Evolutionary conservation across 1,284 basidiomycete species (phyloP), one percentile per base, ranked within the genome.

Genomic region (Leccinum fallax): DNA sequence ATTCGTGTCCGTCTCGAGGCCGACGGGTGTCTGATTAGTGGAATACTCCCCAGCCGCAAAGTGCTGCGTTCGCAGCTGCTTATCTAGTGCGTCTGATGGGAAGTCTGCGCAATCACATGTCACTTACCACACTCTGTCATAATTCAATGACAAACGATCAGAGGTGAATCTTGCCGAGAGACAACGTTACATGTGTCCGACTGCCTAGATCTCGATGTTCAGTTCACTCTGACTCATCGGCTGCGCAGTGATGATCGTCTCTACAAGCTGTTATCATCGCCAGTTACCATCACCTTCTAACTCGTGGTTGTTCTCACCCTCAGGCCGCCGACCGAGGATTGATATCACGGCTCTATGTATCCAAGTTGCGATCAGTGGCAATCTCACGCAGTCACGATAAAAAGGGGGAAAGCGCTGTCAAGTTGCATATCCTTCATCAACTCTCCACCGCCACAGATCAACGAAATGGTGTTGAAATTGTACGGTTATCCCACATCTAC

Each of bases 391-490:
- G 26, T 49, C 13, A 13, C 13, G 13, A 62, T 67, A 67, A 69
- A 63, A 61, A 61, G 30, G 48, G 19, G n/a, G n/a, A 13, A 28
- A 52, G n/a, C 0, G 32, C 10, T 38, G 43, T 24, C 36, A 24
- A 24, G n/a, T 38, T n/a, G 19, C 30, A 26, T 43, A 40, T 51
- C n/a, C 36, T 21, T 28, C 21, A 24, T 28, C n/a, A 19, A 40
- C 53, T 30, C 54, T 38, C 4, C 36, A 26, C 26, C 32, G 11
- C 32, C 21, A 28, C 53, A 38, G 13, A 59, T 19, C 32, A 54
- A 55, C 19, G 52, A 2, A 10, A 86, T 85, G 84, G 80, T 81
- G 61, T 70, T 85, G 65, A 83, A 81, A 61, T 73, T 86, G 51
- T 75, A 80, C 71, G 82, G 84, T 53, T 65, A 58, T 62, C 38